phyloP scores from a whole-genome alignment of 2,329 filamentous ascomycete genomes.

The Ascochyta clinopodiicola region DNA sequence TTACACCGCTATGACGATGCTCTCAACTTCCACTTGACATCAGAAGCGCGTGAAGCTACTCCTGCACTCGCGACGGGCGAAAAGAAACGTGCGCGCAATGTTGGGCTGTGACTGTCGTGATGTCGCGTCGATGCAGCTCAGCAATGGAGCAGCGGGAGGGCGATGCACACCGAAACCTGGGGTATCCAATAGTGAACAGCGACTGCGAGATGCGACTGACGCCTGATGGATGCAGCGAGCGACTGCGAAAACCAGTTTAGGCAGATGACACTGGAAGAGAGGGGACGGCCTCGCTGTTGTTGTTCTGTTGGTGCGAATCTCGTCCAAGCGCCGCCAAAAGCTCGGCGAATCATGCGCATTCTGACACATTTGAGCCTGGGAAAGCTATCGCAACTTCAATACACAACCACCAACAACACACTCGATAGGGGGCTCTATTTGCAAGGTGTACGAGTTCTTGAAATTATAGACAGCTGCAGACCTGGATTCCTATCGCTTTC shows the following conservation, averaged over 20 bases:
- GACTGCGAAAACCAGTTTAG: conserved; percentile 17
- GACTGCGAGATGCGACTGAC: conserved; percentile 17
- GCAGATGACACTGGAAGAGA: conserved; percentile 25
- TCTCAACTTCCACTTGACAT: conserved; percentile 29
- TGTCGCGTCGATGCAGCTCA: conserved; percentile 32
- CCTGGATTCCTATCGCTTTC: conserved; percentile 11
- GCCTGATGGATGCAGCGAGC: conserved; percentile 21
- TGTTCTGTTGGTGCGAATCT: conserved; percentile 28
- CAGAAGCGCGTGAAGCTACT: conserved; percentile 25
- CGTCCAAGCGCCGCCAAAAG: conserved; percentile 20
- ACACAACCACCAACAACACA: conserved; percentile 26
- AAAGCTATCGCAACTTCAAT: conserved; percentile 24
- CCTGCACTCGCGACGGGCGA: conserved; percentile 32
- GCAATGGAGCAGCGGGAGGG: conserved; percentile 20
- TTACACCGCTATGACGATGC: conserved; percentile 31
- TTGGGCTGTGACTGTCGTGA: conserved; percentile 21
- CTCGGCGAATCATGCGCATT: conserved; percentile 23
- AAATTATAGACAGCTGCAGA: conserved; percentile 7
- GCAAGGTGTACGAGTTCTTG: background rate
- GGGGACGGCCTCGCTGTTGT: conserved; percentile 19
- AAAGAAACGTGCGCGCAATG: conserved; percentile 27
- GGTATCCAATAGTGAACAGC: conserved; percentile 3
- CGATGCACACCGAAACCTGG: conserved; percentile 23
- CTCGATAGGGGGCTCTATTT: conserved; percentile 17
- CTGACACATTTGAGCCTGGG: conserved; percentile 24